Evolutionary conservation across 2,329 filamentous ascomycete genomes (phyloP), one percentile per base, ranked within the genome.

Genomic region (Lasiodiplodia sp.): DNA sequence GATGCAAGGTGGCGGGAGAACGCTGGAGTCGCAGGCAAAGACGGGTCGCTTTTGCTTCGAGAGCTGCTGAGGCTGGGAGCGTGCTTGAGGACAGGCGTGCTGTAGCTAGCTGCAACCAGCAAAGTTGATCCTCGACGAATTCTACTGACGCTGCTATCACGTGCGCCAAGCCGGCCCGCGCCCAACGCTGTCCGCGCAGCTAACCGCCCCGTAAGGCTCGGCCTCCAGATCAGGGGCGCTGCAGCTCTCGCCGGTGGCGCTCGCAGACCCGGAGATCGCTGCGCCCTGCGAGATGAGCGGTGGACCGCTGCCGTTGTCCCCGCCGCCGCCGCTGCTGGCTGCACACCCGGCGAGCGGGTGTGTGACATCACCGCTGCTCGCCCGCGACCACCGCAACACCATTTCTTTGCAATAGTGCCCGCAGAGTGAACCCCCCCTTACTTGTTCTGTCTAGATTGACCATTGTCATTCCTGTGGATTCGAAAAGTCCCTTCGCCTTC

Each of bases 71-170:
- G 47, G 47, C 37, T 21, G 57, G 62, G 62, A 65, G 31, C 47
- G 62, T 28, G 62, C 44, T 47, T 47, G 44, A 47, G 12, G 37
- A 25, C 40, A 49, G 62, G 31, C 55, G 55, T 38, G 37, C 31
- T 38, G 55, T 52, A 51, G 47, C 62, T 65, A 65, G 52, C 62
- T 65, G 62, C 62, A 65, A 65, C 31, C 62, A 65, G 62, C 62
- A 38, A 53, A 65, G 62, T 65, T 65, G 62, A 65, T 65, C 62
- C 62, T 65, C 62, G 62, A 65, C 47, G 62, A 55, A 53, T 65
- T 65, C 62, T 65, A 65, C 62, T 65, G 62, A 65, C 62, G 62
- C 44, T 53, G 60, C 62, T 38, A 49, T 47, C 58, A 65, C 62
- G 62, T 65, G 62, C 16, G 62, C 62, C 62, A 65, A 65, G 62